Percentiles rank a stretch among this genome's conserved stretches.
Evolutionary conservation across 2,329 filamentous ascomycete genomes (phyloP).

Genomic region (Botryotinia narcissicola): DNA sequence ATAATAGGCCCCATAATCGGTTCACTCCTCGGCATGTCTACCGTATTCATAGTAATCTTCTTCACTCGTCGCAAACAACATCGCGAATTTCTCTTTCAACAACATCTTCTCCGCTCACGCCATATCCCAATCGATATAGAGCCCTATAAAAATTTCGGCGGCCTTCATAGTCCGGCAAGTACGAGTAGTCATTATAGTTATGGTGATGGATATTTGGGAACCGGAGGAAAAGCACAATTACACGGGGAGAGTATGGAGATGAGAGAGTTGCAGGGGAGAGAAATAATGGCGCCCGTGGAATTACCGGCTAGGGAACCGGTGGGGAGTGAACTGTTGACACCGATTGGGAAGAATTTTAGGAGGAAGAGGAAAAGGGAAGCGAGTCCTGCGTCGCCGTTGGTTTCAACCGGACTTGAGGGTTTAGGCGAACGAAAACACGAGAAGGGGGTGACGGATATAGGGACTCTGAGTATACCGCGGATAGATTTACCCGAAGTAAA

Average conservation of each 20-base stretch:
- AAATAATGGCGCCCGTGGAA: conserved; percentile 28
- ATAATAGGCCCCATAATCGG: conserved; percentile 33
- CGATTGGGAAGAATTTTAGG: conserved; percentile 16
- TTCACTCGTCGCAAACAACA: conserved; percentile 30
- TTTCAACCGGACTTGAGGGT: neutral
- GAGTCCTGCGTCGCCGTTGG: neutral
- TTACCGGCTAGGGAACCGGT: conserved; percentile 33
- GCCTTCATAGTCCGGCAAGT: neutral
- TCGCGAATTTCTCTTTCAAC: conserved; percentile 6
- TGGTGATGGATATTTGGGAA: conserved; percentile 19
- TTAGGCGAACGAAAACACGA: neutral
- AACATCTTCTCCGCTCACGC: neutral
- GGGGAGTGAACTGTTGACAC: conserved; percentile 29
- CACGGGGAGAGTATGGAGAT: conserved; percentile 27
- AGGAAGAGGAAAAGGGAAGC: neutral
- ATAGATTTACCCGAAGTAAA: neutral
- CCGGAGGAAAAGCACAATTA: conserved; percentile 26
- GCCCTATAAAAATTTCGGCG: neutral
- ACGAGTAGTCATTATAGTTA: conserved; percentile 12
- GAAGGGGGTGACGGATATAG: neutral
- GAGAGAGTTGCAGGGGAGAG: conserved; percentile 28
- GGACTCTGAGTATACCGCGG: neutral
- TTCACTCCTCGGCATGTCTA: conserved; percentile 31
- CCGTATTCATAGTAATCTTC: conserved; percentile 33
- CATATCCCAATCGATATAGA: neutral